These are phyloP conservation scores for Scenedesmus sp. DNA, from an alignment of 163 green algal species.

Conservation along the genomic window DNA sequence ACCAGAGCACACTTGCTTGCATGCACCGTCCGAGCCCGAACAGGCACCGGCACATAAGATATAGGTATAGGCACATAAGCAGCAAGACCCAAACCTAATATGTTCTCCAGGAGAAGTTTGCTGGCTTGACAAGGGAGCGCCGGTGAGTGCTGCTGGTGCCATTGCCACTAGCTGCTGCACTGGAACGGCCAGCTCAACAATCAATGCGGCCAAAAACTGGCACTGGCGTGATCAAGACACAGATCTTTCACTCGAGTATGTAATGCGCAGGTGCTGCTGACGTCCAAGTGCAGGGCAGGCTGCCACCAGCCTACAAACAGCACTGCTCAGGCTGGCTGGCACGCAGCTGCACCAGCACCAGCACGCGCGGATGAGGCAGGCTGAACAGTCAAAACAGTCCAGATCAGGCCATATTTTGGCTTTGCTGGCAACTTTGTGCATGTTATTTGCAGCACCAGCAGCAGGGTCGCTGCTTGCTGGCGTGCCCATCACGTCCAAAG, in stretches of 20 bases:
- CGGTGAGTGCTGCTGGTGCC: not conserved
- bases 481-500: not conserved
- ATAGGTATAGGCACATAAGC: no score
- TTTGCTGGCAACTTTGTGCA: not conserved
- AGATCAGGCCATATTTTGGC: not conserved
- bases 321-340: not conserved
- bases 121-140: not conserved
- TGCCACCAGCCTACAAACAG: not conserved
- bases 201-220: not conserved
- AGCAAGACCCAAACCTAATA: not conserved
- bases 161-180: not conserved
- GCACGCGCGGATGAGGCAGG: not conserved
- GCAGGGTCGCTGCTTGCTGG: not conserved
- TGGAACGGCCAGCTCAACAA: not conserved
- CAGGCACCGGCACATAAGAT: not conserved
- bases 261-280: not conserved
- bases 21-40: not conserved
- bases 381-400: not conserved
- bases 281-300: not conserved
- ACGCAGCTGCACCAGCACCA: not conserved
- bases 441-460: not conserved
- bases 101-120: not conserved
- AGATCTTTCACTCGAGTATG: not conserved
- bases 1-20: not conserved
- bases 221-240: no score